Conservation (phyloP, 352 stramenopile genomes). For the Globisporangium okanoganense region DNA sequence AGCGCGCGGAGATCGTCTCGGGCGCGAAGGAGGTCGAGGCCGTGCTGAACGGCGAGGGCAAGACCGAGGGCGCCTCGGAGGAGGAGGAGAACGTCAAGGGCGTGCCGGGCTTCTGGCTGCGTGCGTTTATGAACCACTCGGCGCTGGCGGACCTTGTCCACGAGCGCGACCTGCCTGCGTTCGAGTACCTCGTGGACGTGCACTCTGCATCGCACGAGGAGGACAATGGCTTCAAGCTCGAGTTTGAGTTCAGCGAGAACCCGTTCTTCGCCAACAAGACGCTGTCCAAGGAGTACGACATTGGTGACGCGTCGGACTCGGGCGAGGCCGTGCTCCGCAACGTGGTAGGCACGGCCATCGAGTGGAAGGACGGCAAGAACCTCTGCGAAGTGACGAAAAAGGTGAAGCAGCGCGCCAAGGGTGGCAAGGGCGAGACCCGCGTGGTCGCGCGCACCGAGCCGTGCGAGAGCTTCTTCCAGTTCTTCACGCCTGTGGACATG, state of each 20-base stretch:
- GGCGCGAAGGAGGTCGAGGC: conserved; percentile 73
- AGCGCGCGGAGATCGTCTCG: conserved; percentile 73
- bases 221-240: conserved; percentile 85
- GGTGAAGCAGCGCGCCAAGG: conserved; percentile 84
- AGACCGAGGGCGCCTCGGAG: conserved; percentile 27
- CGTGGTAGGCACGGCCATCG: conserved; percentile 64
- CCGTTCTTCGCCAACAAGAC: conserved; percentile 76
- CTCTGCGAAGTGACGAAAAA: conserved; percentile 85
- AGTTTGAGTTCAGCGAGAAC: conserved; percentile 79
- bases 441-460: conserved; percentile 76
- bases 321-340: conserved; percentile 81
- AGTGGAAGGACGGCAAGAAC: conserved; percentile 84
- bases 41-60: conserved; percentile 38
- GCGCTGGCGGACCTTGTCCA: conserved; percentile 73
- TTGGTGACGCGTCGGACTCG: conserved; percentile 74
- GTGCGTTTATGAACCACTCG: conserved; percentile 84
- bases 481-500: conserved; percentile 85
- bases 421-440: conserved; percentile 66
- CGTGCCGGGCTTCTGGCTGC: conserved; percentile 83
- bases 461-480: conserved; percentile 87
- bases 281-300: conserved; percentile 84
- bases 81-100: conserved; percentile 58
- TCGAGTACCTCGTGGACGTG: conserved; percentile 76
- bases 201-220: conserved; percentile 71
- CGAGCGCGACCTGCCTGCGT: conserved; percentile 72